These are phyloP conservation scores for Mycena vulgaris DNA, from an alignment of 768 basidiomycete genomes.

Conservation along the genomic window DNA sequence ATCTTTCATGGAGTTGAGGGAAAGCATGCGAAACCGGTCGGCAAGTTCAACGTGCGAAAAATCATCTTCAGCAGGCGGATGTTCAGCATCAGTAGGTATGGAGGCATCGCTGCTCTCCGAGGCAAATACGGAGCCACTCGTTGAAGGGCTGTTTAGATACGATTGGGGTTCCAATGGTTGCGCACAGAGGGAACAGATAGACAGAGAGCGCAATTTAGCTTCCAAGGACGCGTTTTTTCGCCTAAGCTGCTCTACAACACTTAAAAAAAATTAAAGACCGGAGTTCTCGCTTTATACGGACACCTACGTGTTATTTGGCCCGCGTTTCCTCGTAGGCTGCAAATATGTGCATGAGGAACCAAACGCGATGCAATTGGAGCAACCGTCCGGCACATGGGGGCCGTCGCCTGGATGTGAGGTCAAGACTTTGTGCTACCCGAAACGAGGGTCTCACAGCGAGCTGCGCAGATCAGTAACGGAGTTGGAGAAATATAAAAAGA, in stretches of 20 bases:
- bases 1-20: background rate
- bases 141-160: background rate
- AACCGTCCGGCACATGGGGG: constrained; percentile 8
- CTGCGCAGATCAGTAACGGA: background rate
- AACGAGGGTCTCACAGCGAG: constrained; percentile 22
- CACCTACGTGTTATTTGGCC: constrained; percentile 26
- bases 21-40: background rate
- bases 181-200: constrained; percentile 33
- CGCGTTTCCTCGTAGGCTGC: constrained; percentile 23
- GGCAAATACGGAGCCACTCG: constrained; percentile 18
- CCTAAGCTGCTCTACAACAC: constrained; percentile 65
- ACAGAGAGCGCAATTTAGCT: constrained; percentile 48
- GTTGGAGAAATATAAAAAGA: background rate
- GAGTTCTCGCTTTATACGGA: no score
- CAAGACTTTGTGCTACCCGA: background rate
- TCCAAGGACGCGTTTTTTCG: constrained; percentile 60
- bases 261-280: constrained; percentile 16
- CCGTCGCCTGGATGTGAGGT: constrained; percentile 30
- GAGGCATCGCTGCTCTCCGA: constrained; percentile 4
- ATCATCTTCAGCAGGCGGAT: background rate
- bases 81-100: background rate
- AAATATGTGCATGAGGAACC: constrained; percentile 26
- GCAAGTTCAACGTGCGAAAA: background rate
- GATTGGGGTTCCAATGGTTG: constrained; percentile 16
- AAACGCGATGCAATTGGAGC: constrained; percentile 29